Percentiles rank a stretch among this genome's conserved stretches.
Conservation (phyloP, 2,329 filamentous ascomycete genomes). For the Trichoderma aggressivum region DNA sequence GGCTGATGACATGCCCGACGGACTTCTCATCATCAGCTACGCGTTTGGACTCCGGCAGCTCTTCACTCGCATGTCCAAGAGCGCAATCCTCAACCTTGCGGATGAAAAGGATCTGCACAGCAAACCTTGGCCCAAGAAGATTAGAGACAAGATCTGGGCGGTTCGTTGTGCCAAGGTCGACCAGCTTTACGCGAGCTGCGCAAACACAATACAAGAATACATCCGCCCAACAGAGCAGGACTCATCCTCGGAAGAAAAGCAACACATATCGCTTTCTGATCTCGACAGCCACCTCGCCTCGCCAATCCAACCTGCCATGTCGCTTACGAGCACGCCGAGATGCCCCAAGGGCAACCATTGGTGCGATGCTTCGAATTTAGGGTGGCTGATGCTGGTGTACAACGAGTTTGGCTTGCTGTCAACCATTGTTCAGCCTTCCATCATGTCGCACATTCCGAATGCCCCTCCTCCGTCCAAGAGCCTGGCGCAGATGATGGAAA, state of each 20-base stretch:
- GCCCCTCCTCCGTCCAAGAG: constrained; percentile 35
- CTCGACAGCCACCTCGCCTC: constrained; percentile 23
- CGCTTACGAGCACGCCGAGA: constrained; percentile 40
- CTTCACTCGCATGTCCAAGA: constrained; percentile 50
- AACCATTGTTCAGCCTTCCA: constrained; percentile 36
- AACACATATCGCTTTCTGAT: constrained; percentile 23
- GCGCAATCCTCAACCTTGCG: constrained; percentile 44
- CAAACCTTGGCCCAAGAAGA: constrained; percentile 45
- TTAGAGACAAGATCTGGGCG: constrained; percentile 48
- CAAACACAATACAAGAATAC: constrained; percentile 44
- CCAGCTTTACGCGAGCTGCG: constrained; percentile 48
- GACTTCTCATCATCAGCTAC: constrained; percentile 50
- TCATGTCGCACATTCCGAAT: constrained; percentile 26
- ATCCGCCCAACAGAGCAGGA: constrained; percentile 31
- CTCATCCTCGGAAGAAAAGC: constrained; percentile 17
- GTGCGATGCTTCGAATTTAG: constrained; percentile 52
- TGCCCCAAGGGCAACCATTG: constrained; percentile 49
- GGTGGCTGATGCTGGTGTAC: constrained; percentile 52
- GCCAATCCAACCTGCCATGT: constrained; percentile 19
- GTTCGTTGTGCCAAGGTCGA: constrained; percentile 48
- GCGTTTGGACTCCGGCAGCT: constrained; percentile 48
- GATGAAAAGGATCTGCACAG: constrained; percentile 42
- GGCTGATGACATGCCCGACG: constrained; percentile 48
- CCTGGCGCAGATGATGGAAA: constrained; percentile 44
- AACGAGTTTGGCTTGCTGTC: constrained; percentile 46